Evolutionary conservation across 2,329 filamentous ascomycete species (phyloP), one percentile per base, ranked within the genome.

Genomic region (Penicillium thymicola): DNA sequence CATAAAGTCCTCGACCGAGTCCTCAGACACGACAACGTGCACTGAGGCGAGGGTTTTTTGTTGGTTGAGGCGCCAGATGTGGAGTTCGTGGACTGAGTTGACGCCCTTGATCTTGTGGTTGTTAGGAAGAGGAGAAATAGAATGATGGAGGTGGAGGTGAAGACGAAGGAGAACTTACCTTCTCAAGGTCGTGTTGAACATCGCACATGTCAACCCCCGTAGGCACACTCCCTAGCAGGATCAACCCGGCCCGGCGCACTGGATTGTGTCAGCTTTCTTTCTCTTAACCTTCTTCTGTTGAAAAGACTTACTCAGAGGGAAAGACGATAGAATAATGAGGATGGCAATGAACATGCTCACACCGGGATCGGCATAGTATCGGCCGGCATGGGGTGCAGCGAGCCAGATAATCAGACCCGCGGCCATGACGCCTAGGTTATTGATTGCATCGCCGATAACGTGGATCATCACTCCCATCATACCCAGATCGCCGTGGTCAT

Each of bases 351-450:
- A 85, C 69, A 89, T 79, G 56, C 86, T 84, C 34, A 87, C 81
- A 4, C 80, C 86, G 0, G 89, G 89, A 67, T 92, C 89, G 5
- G 86, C 87, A 63, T 91, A 92, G 75, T 82, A 89, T 34, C 86
- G 79, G 4, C 72, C 77, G 5, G 54, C 27, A 1, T 82, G 76
- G 30, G 81, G 84, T 30, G 79, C 68, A 0, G 81, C 77, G 55
- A 85, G 77, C 88, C 87, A 90, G 69, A 92, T 88, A 32, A 90
- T 78, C 2, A 87, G 66, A 0, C 86, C 87, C 0, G 88, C 82
- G 36, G 87, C 76, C 47, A 91, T 90, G 57, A 92, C 88, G 10
- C 88, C 88, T 11, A 91, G 71, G 64, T 92, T 92, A 74, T 91
- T 92, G 60, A 88, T 78, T 5, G 87, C 87, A 65, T 92, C 89